Evolutionary conservation across 352 stramenopile genomes (phyloP).

Genomic region (Phytophthora sojae): DNA sequence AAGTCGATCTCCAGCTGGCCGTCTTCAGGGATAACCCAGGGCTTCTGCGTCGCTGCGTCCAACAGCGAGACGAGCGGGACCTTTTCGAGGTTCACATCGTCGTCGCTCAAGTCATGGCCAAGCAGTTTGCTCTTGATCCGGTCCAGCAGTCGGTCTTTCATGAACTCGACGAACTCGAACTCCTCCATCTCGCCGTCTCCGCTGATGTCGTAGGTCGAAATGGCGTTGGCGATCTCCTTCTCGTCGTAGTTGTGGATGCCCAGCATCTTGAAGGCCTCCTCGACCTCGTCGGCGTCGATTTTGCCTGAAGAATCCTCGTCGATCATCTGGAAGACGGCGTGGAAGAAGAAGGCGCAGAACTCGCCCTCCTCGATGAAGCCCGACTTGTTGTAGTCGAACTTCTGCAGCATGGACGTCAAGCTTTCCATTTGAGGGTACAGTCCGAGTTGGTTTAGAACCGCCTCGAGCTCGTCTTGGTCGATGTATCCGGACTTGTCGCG

Average conservation of each 20-base stretch:
- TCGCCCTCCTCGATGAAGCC: conserved; percentile 62
- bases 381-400: conserved; percentile 61
- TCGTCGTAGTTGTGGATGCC: conserved; percentile 67
- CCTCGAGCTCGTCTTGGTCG: conserved; percentile 64
- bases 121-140: conserved; percentile 65
- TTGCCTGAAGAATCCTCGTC: conserved; percentile 76
- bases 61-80: conserved; percentile 45
- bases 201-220: conserved; percentile 78
- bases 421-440: conserved; percentile 65
- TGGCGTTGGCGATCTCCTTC: conserved; percentile 67
- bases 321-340: conserved; percentile 80
- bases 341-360: conserved; percentile 77
- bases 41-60: conserved; percentile 60
- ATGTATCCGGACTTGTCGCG: conserved; percentile 67
- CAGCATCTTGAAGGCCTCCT: conserved; percentile 78
- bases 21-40: conserved; percentile 71
- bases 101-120: conserved; percentile 15
- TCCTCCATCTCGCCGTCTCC: conserved; percentile 84
- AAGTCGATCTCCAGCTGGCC: conserved; percentile 81
- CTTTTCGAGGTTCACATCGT: conserved; percentile 7
- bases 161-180: conserved; percentile 85
- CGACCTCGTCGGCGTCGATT: conserved; percentile 79
- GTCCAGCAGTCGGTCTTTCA: conserved; percentile 70
- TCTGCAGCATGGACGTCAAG: conserved; percentile 52
- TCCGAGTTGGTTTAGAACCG: conserved; percentile 70